A percentile compares a stretch with the other conserved stretches of the same genome.
phyloP scores from a whole-genome alignment of 768 basidiomycete species.

The Cytidiella melzeri region DNA sequence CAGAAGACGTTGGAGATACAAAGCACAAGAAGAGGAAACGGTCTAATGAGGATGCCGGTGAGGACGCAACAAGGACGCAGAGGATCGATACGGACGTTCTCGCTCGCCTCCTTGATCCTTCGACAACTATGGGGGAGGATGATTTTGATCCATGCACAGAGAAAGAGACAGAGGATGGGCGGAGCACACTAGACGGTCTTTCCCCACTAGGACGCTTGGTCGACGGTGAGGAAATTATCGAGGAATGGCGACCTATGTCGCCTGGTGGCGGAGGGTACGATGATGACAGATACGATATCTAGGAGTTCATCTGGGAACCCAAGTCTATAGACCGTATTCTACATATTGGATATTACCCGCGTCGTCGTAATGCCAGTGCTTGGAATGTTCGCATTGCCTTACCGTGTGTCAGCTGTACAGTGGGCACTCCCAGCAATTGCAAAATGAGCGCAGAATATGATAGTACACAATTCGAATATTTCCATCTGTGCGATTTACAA shows the following conservation, averaged over 20 bases:
- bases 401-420: no score
- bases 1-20: background rate
- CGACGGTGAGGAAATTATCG: conserved; percentile 30
- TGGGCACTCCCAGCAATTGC: no score
- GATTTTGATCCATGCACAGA: conserved; percentile 18
- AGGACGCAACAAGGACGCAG: conserved; percentile 19
- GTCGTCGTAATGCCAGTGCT: no score
- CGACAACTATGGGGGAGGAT: conserved; percentile 22
- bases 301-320: no score
- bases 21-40: conserved; percentile 4
- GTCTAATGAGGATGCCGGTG: conserved; percentile 1
- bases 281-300: conserved; percentile 24
- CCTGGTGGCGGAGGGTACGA: conserved; percentile 24
- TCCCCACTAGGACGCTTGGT: conserved; percentile 8
- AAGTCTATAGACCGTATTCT: background rate
- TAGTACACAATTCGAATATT: no score
- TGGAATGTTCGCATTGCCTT: no score
- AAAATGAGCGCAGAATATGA: no score
- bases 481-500: no score
- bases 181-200: background rate
- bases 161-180: conserved; percentile 12
- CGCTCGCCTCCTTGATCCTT: conserved; percentile 38
- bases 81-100: conserved; percentile 56
- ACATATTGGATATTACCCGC: no score
- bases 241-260: conserved; percentile 40